These are phyloP conservation scores for Cladosporium velox DNA, from an alignment of 2,329 filamentous ascomycete genomes.

Conservation along the genomic window DNA sequence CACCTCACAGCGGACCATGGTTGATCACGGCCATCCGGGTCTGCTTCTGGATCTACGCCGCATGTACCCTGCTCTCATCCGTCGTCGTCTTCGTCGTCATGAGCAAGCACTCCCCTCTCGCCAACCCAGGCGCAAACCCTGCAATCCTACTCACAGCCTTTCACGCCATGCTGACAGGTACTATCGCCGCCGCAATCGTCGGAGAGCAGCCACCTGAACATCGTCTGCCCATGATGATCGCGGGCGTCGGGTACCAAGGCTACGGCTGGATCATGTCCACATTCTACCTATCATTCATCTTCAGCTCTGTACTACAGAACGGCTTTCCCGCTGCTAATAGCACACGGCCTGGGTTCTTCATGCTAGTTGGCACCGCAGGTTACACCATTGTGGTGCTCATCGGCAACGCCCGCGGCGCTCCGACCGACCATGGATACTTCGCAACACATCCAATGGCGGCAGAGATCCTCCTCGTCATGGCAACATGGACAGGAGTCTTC, in stretches of 20 bases:
- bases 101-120: conserved; percentile 5
- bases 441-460: conserved; percentile 25
- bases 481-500: conserved; percentile 43
- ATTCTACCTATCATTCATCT: conserved; percentile 46
- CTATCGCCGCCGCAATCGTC: conserved; percentile 38
- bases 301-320: conserved; percentile 41
- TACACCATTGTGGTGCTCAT: conserved; percentile 35
- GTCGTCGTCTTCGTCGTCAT: conserved; percentile 13
- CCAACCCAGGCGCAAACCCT: conserved; percentile 10
- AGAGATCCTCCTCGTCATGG: conserved; percentile 29
- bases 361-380: conserved; percentile 50
- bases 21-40: conserved; percentile 62
- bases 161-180: conserved; percentile 36
- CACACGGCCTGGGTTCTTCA: conserved; percentile 51
- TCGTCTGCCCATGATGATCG: conserved; percentile 47
- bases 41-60: conserved; percentile 70
- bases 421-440: conserved; percentile 29
- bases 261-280: conserved; percentile 49
- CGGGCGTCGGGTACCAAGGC: conserved; percentile 48
- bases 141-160: conserved; percentile 15
- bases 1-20: conserved; percentile 56
- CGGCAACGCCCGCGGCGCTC: conserved; percentile 29
- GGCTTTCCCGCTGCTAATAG: conserved; percentile 45
- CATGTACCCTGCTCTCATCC: conserved; percentile 24
- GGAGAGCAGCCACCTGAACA: conserved; percentile 36